Evolutionary conservation across 2,329 filamentous ascomycete species (phyloP).

Genomic region (Conoideocrella luteorostrata): DNA sequence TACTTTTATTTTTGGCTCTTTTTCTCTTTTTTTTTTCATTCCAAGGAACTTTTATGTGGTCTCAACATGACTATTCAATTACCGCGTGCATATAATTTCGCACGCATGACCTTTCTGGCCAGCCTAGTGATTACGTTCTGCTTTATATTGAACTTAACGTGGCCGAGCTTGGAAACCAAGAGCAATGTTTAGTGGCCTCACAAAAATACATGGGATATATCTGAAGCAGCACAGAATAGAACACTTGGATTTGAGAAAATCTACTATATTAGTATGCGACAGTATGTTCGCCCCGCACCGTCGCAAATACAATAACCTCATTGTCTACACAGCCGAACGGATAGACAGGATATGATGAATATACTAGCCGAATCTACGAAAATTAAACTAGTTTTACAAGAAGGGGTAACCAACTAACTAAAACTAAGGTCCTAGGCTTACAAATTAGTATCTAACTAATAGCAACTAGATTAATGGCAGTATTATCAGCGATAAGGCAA

Average conservation of each 20-base stretch:
- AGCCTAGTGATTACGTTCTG: no score
- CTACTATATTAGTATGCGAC: conserved; percentile 4
- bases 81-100: no score
- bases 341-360: conserved; percentile 5
- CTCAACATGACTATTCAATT: no score
- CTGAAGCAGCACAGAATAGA: conserved; percentile 1
- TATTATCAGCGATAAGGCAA: not conserved
- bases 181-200: no score
- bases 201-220: not conserved
- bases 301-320: not conserved
- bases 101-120: no score
- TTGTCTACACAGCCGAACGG: not conserved
- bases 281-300: not conserved
- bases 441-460: no score
- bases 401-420: not conserved
- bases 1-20: no score
- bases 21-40: no score
- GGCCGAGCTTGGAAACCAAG: no score
- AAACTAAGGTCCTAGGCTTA: no score
- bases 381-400: not conserved
- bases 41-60: no score
- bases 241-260: conserved; percentile 6
- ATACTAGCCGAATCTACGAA: conserved; percentile 2
- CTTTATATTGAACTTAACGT: no score
- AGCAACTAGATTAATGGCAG: not conserved